Evolutionary conservation across 2,329 filamentous ascomycete genomes (phyloP).

Genomic region (Monilinia laxa): DNA sequence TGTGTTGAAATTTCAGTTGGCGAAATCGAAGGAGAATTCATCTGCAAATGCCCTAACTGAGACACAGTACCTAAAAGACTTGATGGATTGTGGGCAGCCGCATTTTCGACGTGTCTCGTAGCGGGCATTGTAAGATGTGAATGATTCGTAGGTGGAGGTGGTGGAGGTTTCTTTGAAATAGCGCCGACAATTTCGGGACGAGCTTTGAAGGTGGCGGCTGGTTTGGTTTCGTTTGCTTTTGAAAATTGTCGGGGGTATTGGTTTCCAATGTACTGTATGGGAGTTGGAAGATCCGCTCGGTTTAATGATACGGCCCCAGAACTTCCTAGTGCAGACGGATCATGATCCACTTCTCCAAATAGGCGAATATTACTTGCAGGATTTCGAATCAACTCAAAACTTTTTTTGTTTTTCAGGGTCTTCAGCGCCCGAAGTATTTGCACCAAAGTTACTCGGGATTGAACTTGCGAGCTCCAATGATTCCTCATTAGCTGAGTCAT

Average conservation of each 20-base stretch:
- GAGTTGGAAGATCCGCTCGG: constrained; percentile 36
- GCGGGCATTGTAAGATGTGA: constrained; percentile 10
- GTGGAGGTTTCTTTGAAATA: constrained; percentile 18
- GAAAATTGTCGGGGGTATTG: constrained; percentile 7
- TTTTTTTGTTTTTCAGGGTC: constrained; percentile 25
- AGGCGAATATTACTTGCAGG: constrained; percentile 31
- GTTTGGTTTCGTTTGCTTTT: constrained; percentile 22
- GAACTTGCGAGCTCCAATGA: constrained; percentile 27
- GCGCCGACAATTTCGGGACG: constrained; percentile 9
- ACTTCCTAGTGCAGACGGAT: constrained; percentile 37
- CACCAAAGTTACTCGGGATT: constrained; percentile 21
- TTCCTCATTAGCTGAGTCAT: constrained; percentile 20
- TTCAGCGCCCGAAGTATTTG: constrained; percentile 5
- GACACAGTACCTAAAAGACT: constrained; percentile 40
- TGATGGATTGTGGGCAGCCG: constrained; percentile 27
- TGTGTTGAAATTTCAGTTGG: constrained; percentile 19
- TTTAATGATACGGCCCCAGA: constrained; percentile 37
- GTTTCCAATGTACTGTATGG: constrained; percentile 22
- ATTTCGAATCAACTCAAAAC: constrained; percentile 27
- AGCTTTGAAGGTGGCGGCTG: not conserved
- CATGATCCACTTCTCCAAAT: constrained; percentile 40
- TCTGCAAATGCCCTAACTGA: constrained; percentile 38
- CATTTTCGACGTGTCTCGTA: constrained; percentile 22
- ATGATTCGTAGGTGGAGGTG: constrained; percentile 28
- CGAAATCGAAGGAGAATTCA: constrained; percentile 38